phyloP scores from a whole-genome alignment of 192 early-diverging fungal species.

The Coemansia sp. region DNA sequence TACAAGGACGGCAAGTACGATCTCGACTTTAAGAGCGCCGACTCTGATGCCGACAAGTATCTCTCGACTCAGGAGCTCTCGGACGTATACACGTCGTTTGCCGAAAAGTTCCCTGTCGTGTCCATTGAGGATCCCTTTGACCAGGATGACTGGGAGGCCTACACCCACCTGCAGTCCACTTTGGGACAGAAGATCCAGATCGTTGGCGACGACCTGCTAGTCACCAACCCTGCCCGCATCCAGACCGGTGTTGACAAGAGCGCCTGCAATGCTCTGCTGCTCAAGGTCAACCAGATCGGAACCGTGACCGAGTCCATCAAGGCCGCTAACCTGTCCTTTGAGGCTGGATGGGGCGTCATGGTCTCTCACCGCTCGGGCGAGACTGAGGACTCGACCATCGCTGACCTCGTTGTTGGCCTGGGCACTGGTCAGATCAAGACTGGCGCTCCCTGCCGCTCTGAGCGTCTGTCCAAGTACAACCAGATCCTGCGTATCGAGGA shows the following conservation, averaged over 20 bases:
- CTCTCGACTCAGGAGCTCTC: slow-evolving; percentile 77
- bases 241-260: slow-evolving; percentile 87
- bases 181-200: slow-evolving; percentile 76
- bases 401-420: slow-evolving; percentile 95
- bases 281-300: slow-evolving; percentile 99
- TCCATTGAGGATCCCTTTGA: slow-evolving; percentile 99
- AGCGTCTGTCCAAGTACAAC: slow-evolving; percentile 99
- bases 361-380: slow-evolving; percentile 98
- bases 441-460: slow-evolving; percentile 96
- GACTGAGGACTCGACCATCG: slow-evolving; percentile 96
- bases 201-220: slow-evolving; percentile 96
- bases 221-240: slow-evolving; percentile 97
- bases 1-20: slow-evolving; percentile 97
- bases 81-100: slow-evolving; percentile 80
- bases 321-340: slow-evolving; percentile 71
- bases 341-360: slow-evolving; percentile 98
- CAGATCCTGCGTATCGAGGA: slow-evolving; percentile 98
- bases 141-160: slow-evolving; percentile 97
- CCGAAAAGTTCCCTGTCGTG: slow-evolving; percentile 84
- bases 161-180: slow-evolving; percentile 70
- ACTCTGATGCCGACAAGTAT: slow-evolving; percentile 72
- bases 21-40: slow-evolving; percentile 94
- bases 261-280: slow-evolving; percentile 89
- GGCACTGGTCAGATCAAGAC: slow-evolving; percentile 98
- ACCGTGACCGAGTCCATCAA: slow-evolving; percentile 94